Evolutionary conservation across 2,329 filamentous ascomycete species (phyloP).

Genomic region (Thielaviopsis populi): DNA sequence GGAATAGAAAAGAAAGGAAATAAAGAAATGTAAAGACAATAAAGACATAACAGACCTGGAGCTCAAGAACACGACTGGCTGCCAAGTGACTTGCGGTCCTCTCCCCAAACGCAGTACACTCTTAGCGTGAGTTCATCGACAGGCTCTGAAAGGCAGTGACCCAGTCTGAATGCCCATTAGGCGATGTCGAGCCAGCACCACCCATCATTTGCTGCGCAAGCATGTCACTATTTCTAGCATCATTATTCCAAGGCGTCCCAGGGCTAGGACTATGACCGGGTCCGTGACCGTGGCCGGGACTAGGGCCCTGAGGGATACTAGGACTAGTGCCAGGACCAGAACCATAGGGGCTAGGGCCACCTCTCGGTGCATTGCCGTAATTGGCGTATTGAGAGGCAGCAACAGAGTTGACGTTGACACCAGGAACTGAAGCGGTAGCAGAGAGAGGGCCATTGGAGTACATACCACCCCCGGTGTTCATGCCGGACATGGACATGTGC

Average conservation of each 20-base stretch:
- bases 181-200: background rate
- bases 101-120: background rate
- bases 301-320: background rate
- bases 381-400: slow-evolving; percentile 1
- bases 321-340: background rate
- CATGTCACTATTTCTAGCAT: background rate
- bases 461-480: background rate
- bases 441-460: background rate
- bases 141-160: slow-evolving; percentile 51
- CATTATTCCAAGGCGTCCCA: slow-evolving; percentile 2
- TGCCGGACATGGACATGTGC: background rate
- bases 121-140: slow-evolving; percentile 50
- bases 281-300: background rate
- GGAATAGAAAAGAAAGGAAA: slow-evolving; percentile 13
- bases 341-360: slow-evolving; percentile 12
- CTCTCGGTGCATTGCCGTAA: slow-evolving; percentile 11
- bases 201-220: slow-evolving; percentile 13
- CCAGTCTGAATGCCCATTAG: slow-evolving; percentile 42
- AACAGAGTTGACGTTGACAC: slow-evolving; percentile 1
- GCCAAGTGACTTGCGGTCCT: background rate
- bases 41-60: slow-evolving; percentile 2
- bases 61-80: background rate
- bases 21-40: background rate
- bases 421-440: background rate
- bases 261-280: background rate